Conservation (phyloP, 1,284 basidiomycete genomes). For the Ganoderma lucidum region DNA sequence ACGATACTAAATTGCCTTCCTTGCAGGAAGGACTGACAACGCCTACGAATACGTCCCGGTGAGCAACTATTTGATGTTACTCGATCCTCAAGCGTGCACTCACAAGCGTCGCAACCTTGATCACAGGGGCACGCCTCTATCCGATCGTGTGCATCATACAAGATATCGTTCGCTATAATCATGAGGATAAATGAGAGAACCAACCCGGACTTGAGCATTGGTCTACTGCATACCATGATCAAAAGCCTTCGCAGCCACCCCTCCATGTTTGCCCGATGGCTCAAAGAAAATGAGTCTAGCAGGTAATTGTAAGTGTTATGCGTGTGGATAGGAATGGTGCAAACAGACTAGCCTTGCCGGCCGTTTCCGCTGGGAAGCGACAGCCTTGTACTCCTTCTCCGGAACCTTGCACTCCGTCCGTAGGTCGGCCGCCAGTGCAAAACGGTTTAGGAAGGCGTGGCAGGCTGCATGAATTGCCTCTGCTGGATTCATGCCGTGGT, state of each 20-base stretch:
- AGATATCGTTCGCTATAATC: conserved; percentile 58
- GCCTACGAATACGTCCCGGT: conserved; percentile 49
- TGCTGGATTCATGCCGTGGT: conserved; percentile 68
- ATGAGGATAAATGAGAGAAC: not conserved
- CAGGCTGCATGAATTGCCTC: conserved; percentile 88
- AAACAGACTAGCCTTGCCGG: conserved; percentile 69
- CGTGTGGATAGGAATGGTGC: not conserved
- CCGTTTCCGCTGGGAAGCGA: conserved; percentile 70
- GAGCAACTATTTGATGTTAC: not conserved
- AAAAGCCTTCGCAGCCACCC: conserved; percentile 83
- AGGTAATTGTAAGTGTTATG: not conserved
- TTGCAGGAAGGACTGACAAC: conserved; percentile 68
- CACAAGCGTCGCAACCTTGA: conserved; percentile 80
- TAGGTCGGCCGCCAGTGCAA: conserved; percentile 76
- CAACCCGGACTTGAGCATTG: not conserved
- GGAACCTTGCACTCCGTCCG: conserved; percentile 86
- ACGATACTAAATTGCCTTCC: conserved; percentile 72
- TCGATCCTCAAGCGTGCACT: conserved; percentile 35
- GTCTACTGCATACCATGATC: conserved; percentile 71
- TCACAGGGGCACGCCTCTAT: conserved; percentile 77
- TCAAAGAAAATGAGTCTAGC: conserved; percentile 87
- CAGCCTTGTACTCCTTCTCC: conserved; percentile 80
- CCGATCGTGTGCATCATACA: conserved; percentile 68
- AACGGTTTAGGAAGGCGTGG: conserved; percentile 86
- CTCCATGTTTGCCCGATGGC: conserved; percentile 71